phyloP scores from a whole-genome alignment of 2,329 filamentous ascomycete species.

The Magnaporthiopsis poae region DNA sequence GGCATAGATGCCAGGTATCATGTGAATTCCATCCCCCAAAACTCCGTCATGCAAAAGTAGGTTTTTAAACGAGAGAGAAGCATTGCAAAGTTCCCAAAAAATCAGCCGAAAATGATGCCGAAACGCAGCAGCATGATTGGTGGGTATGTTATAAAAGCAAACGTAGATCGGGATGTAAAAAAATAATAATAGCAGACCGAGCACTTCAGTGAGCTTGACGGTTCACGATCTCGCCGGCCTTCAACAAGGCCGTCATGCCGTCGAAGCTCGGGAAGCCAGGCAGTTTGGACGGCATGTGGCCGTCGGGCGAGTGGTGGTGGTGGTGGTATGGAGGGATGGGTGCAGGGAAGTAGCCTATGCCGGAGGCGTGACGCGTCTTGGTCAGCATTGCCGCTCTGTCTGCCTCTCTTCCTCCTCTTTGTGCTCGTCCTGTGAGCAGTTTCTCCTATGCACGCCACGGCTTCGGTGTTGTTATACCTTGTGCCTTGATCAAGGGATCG shows the following conservation, averaged over 20 bases:
- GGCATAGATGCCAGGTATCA: neutral
- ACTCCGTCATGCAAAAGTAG: neutral
- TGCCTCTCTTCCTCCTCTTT: neutral
- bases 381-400: constrained; percentile 3
- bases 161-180: too few relatives aligned
- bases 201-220: constrained; percentile 22
- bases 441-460: neutral
- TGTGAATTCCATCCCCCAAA: neutral
- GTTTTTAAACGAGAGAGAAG: neutral
- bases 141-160: too few relatives aligned
- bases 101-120: neutral
- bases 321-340: neutral
- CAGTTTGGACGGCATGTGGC: neutral
- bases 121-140: neutral
- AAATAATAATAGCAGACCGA: too few relatives aligned
- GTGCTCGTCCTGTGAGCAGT: neutral
- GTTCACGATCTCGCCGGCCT: constrained; percentile 50
- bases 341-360: constrained; percentile 4
- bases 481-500: neutral
- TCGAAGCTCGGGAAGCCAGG: constrained; percentile 32
- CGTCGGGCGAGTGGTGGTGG: neutral
- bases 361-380: neutral
- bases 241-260: constrained; percentile 49
- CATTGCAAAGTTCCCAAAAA: neutral
- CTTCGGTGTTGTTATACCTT: neutral